Percentiles rank a stretch among this genome's conserved stretches.
phyloP scores from a whole-genome alignment of 2,329 filamentous ascomycete genomes.

The Pestalotiopsis sp. region DNA sequence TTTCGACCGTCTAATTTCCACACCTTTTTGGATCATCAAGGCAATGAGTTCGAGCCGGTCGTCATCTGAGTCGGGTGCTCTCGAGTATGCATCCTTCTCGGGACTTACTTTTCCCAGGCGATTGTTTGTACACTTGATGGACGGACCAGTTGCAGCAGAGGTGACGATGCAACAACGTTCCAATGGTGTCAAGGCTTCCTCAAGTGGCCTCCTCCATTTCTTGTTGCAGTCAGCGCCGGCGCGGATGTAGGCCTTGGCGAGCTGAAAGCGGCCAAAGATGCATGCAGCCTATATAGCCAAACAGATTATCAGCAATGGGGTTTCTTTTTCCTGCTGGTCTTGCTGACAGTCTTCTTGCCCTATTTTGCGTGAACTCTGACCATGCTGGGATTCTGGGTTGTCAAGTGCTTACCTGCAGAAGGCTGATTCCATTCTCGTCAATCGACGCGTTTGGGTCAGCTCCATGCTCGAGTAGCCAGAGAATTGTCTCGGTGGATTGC shows the following conservation, averaged over 20 bases:
- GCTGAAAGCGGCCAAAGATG: neutral
- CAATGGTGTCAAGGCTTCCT: neutral
- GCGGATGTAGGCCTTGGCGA: neutral
- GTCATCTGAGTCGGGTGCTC: neutral
- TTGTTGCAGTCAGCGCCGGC: neutral
- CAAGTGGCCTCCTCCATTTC: neutral
- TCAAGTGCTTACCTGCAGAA: neutral
- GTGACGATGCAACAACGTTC: neutral
- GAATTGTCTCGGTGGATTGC: neutral
- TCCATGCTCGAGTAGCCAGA: neutral
- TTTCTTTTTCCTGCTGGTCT: too few species aligned
- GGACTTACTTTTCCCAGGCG: too few species aligned
- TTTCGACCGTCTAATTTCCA: neutral
- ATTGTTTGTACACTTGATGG: neutral
- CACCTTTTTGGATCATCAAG: conserved; percentile 3
- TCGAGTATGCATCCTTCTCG: neutral
- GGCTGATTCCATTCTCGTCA: neutral
- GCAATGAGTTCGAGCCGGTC: neutral
- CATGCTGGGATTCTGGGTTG: neutral
- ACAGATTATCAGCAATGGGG: neutral
- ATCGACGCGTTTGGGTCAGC: neutral
- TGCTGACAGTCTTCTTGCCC: too few species aligned
- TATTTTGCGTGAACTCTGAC: too few species aligned
- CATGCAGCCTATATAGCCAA: neutral
- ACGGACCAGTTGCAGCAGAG: neutral